Evolutionary conservation across 768 basidiomycete genomes (phyloP).

Genomic region (Lentinula detonsa): DNA sequence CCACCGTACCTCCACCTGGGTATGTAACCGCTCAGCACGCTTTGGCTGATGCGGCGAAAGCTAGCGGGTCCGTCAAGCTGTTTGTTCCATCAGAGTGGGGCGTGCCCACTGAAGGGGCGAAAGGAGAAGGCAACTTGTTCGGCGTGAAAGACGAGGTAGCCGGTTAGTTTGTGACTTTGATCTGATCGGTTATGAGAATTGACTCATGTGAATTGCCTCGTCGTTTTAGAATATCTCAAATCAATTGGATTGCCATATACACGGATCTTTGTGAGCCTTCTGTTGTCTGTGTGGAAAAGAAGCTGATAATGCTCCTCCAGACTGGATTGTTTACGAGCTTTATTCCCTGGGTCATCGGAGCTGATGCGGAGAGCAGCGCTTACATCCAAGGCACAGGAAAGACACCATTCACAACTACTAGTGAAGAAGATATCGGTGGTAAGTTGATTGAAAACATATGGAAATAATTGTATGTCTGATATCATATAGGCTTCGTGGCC

Average conservation of each 20-base stretch:
- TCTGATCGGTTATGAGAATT: no score
- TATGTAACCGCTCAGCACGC: conserved; percentile 17
- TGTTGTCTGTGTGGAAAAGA: not conserved
- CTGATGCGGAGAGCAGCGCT: conserved; percentile 18
- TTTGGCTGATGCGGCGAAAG: conserved; percentile 28
- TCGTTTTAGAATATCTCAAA: conserved; percentile 20
- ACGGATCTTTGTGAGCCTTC: conserved; percentile 23
- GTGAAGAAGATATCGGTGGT: conserved; percentile 24
- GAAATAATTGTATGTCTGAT: not conserved
- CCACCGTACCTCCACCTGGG: conserved; percentile 20
- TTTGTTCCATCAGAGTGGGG: conserved; percentile 35
- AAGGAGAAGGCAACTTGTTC: conserved; percentile 12
- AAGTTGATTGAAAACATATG: not conserved
- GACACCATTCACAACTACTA: conserved; percentile 19
- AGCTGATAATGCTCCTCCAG: conserved; percentile 22
- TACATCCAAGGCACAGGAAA: conserved; percentile 24
- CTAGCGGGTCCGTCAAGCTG: conserved; percentile 24
- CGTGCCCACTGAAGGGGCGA: conserved; percentile 25
- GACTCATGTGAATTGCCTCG: not conserved
- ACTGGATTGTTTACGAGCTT: conserved; percentile 11
- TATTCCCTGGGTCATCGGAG: conserved; percentile 19
- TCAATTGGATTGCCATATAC: conserved; percentile 21
- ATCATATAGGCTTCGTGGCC: conserved; percentile 23
- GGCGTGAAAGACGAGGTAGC: conserved; percentile 21
- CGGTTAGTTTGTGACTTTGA: conserved; percentile 12